These are phyloP conservation scores for Coemansia sp. DNA, from an alignment of 192 early-diverging fungal species.

Conservation along the genomic window DNA sequence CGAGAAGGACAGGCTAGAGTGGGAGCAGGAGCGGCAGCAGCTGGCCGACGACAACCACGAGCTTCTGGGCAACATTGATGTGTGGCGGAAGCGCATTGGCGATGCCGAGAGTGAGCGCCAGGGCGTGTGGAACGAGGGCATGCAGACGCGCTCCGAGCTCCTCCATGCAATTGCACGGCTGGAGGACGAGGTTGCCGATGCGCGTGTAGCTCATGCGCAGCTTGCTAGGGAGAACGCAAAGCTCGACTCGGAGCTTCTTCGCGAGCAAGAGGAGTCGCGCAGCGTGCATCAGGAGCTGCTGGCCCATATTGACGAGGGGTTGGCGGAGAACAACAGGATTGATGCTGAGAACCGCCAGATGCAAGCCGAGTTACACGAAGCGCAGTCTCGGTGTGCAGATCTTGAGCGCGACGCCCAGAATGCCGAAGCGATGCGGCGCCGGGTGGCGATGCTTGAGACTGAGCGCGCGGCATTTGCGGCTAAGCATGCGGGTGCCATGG, in stretches of 20 bases:
- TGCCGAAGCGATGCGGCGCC: background rate
- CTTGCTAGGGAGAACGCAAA: background rate
- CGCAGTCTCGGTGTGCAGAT: background rate
- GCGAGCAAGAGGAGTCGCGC: background rate
- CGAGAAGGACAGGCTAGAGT: constrained; percentile 32
- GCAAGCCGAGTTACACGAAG: constrained; percentile 17
- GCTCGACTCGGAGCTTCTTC: background rate
- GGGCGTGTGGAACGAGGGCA: constrained; percentile 42
- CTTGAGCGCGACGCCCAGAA: background rate
- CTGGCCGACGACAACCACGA: constrained; percentile 33
- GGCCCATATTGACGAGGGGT: constrained; percentile 3
- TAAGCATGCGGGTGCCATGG: background rate
- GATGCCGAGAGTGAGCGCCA: constrained; percentile 44
- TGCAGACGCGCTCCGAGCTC: constrained; percentile 40
- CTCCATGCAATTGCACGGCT: constrained; percentile 25
- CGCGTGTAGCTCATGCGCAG: constrained; percentile 1
- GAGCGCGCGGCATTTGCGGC: constrained; percentile 5
- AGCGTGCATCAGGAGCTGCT: constrained; percentile 15
- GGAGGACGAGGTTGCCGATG: constrained; percentile 26
- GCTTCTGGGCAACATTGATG: constrained; percentile 24
- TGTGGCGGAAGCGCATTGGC: constrained; percentile 46
- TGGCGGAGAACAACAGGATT: constrained; percentile 13
- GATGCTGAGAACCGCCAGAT: constrained; percentile 24
- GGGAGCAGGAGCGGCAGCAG: constrained; percentile 48
- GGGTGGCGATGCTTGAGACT: background rate